Percentiles rank a stretch among this genome's conserved stretches.
phyloP scores from a whole-genome alignment of 1,139 yeast genomes.

The Yamadazyma atmosphaerica region DNA sequence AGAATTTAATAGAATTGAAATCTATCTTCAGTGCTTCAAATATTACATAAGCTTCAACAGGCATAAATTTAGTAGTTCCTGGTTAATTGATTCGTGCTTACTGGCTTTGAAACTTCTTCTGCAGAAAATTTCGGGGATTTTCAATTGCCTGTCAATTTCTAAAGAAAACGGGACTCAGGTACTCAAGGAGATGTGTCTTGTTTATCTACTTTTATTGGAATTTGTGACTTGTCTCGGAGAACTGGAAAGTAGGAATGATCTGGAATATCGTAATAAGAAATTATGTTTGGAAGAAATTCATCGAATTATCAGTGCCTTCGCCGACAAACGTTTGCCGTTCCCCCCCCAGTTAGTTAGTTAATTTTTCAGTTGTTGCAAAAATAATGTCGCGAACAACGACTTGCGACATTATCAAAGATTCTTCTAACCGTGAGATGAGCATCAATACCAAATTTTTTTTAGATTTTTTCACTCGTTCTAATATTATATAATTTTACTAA shows the following conservation, averaged over 20 bases:
- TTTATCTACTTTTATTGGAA: neutral
- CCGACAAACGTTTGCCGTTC: neutral
- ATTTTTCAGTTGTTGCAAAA: slow-evolving; percentile 1
- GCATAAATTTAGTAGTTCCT: neutral
- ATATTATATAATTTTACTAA: slow-evolving; percentile 3
- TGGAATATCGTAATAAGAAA: neutral
- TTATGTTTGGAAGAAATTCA: neutral
- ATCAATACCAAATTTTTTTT: slow-evolving; percentile 2
- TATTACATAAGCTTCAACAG: slow-evolving; percentile 19
- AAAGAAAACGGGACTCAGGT: neutral
- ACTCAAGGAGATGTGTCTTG: neutral
- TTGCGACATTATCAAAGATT: too few species aligned
- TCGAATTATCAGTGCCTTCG: neutral
- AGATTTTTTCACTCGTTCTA: neutral
- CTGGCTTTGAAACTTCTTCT: neutral
- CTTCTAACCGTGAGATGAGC: too few species aligned
- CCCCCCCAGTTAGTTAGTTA: too few species aligned
- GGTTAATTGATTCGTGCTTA: neutral
- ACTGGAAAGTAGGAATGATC: neutral
- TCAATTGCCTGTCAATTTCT: too few species aligned
- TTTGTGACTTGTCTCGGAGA: neutral
- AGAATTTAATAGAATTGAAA: neutral
- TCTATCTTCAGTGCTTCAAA: slow-evolving; percentile 9
- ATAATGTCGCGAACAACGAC: neutral
- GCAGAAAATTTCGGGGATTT: too few species aligned